Evolutionary conservation across 2,329 filamentous ascomycete species (phyloP), one percentile per base, ranked within the genome.

Genomic region (Aspergillus pseudoterreus): DNA sequence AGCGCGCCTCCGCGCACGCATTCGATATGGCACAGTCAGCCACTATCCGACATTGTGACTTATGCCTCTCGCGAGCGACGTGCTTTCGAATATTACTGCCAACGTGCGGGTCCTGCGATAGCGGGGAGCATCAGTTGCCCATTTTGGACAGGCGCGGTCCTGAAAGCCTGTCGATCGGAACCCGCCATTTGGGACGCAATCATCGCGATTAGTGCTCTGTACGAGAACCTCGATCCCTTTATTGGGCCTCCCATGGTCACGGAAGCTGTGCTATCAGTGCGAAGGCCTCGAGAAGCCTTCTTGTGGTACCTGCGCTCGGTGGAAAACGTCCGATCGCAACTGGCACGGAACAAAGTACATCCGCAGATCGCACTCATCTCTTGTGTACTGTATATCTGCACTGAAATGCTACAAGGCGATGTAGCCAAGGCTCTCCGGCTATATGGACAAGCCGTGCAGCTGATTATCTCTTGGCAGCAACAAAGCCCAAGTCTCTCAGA

Each of bases 311-410:
- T 64, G 4, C 66, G 66, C 15, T 63, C 66, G 6, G 53, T 69
- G 10, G 62, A 64, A 42, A 51, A 54, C 17, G 43, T 69, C 27
- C 63, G 62, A 4, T 49, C 50, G 45, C 54, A 60, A 8, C 63
- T 69, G 32, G 56, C 60, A 14, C 52, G 57, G 3, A 63, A 65
- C 3, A 48, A 33, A 11, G 43, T 67, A 4, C 63, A 65, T 21
- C 47, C 46, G 2, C 62, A 65, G 41, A 56, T 67, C n/a, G 66
- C 64, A 12, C 50, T 70, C 19, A 56, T 70, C 10, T 69, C 55
- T 10, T 70, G 66, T 39, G 47, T 68, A 3, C 45, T 70, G n/a
- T 70, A 69, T 35, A 65, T 68, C 6, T 68, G 63, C 39, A 66
- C 69, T n/a, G 67, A 70, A 45, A 55, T 57, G 3, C 45, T 69